A percentile compares a stretch with the other conserved stretches of the same genome.
Conservation (phyloP, 257 asterid genomes). For the Haberlea rhodopensis region DNA sequence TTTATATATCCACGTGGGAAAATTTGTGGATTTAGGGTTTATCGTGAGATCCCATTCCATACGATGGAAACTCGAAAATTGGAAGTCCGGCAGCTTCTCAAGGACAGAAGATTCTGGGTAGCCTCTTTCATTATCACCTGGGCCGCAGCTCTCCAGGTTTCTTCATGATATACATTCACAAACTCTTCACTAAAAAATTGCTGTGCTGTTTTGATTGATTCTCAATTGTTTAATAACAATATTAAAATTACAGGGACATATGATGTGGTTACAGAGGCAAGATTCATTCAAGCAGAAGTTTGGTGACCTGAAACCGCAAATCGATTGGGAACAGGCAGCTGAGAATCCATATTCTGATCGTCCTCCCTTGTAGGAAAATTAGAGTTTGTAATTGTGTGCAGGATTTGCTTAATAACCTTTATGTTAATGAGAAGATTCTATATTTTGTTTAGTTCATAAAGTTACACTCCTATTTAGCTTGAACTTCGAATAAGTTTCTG, state of each 20-base stretch:
- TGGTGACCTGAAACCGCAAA: slow-evolving; percentile 38
- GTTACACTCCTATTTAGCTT: background rate
- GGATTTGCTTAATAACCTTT: background rate
- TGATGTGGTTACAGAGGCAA: slow-evolving; percentile 88
- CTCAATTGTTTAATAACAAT: background rate
- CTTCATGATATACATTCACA: background rate
- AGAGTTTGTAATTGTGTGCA: slow-evolving; percentile 8
- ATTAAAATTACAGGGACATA: slow-evolving; percentile 57
- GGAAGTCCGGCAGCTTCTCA: slow-evolving; percentile 51
- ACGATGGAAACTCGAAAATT: slow-evolving; percentile 48
- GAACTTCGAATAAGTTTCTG: background rate
- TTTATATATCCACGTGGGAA: too few species aligned
- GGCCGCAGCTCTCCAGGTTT: slow-evolving; percentile 93
- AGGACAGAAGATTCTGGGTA: slow-evolving; percentile 67
- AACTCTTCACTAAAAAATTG: background rate
- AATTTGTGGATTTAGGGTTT: slow-evolving; percentile 21
- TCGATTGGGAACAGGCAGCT: slow-evolving; percentile 25
- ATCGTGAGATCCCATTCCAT: background rate
- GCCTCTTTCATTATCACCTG: slow-evolving; percentile 73
- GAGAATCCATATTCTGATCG: slow-evolving; percentile 24
- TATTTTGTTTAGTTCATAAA: background rate
- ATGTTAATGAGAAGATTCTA: slow-evolving; percentile 6
- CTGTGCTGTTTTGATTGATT: background rate
- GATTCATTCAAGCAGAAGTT: slow-evolving; percentile 80
- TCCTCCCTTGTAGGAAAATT: background rate